Base-by-base conservation (phyloP, 495 filamentous ascomycete genomes). In the Podospora bellae-mahoneyi region DNA sequence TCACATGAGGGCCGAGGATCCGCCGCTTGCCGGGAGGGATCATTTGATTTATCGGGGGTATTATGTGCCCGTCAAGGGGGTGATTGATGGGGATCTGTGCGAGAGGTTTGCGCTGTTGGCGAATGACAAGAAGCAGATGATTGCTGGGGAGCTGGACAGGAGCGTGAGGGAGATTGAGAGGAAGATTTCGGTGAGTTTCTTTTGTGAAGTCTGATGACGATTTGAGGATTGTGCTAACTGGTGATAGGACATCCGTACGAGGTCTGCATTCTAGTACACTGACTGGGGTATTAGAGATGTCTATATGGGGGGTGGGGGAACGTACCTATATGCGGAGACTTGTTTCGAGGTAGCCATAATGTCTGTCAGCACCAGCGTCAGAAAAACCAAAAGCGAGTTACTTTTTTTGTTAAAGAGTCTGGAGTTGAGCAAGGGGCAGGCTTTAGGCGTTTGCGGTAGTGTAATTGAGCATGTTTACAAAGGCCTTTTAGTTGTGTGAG, bases 81-180 rank as follows among this genome's bases (percentile, higher is more conserved):
- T 96, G 30, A 96, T 99, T 75, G 96, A 99, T 78, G 96, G 96
- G n/a, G 96, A 99, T 82, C 82, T 99, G 68, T 97, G 94, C 75
- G 96, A 99, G 83, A 85, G 92, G 74, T 99, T 92, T 77, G 86
- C 90, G 63, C 77, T 93, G 60, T 80, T 98, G 68, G 84, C 90
- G 39, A 90, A 86, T 68, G 93, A 97, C 74, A 92, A 89, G 80
- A 96, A 96, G 84, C 88, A 92, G 79, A 94, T 91, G 88, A 96
- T 98, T 83, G 94, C 94, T 2, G 93, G 84, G 58, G 93, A 97
- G 78, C 80, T 98, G 70, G 94, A 97, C 80, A 88, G 95, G 68
- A 93, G 90, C 55, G 91, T 97, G 30, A 81, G 92, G 64, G 94
- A 97, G 77, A 93, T 97, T 68, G 94, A 97, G 84, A 86, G 94